Evolutionary conservation across 2,329 filamentous ascomycete genomes (phyloP), one percentile per base, ranked within the genome.

Genomic region (Penicillium hordei): DNA sequence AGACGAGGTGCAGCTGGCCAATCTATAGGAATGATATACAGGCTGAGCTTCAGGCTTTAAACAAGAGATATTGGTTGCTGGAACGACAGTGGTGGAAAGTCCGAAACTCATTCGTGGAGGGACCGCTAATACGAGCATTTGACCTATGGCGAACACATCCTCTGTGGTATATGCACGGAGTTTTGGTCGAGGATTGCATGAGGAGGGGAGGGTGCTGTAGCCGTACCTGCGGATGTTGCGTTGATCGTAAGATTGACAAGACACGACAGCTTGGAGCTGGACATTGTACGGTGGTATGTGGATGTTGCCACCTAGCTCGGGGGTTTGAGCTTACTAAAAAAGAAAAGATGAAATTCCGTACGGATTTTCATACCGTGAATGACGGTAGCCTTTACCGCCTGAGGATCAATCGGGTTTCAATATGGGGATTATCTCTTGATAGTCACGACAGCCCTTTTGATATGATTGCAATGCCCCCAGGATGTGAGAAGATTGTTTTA

Each of bases 161-260:
- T 25, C 29, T 17, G n/a, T 59, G 57, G 57, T 57, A 59, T 48
- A 56, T 59, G 46, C 54, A 59, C 33, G 36, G 33, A 31, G 43
- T 38, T 4, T 19, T 59, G 33, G 6, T 56, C 6, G 42, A 53
- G 29, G 48, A 57, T 51, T 57, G 57, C 8, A 39, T 27, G 12
- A 36, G 36, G 15, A 33, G 7, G 17, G 10, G 19, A 9, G 57
- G 57, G 8, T 60, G 54, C 38, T 60, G 57, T 36, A 13, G 23
- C 31, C 48, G 52, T 21, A 2, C 9, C 21, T 54, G 55, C 13
- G 51, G 51, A 17, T 58, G 55, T 40, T 58, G 51, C 27, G 36
- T n/a, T 34, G 1, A 49, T 36, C 52, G 39, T 7, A 45, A 43
- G 19, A 39, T 27, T 31, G 12, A 49, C 34, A 19, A 19, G 4